A percentile compares a stretch with the other conserved stretches of the same genome.
phyloP scores from a whole-genome alignment of 768 basidiomycete genomes.

The Nidularia pulvinata region DNA sequence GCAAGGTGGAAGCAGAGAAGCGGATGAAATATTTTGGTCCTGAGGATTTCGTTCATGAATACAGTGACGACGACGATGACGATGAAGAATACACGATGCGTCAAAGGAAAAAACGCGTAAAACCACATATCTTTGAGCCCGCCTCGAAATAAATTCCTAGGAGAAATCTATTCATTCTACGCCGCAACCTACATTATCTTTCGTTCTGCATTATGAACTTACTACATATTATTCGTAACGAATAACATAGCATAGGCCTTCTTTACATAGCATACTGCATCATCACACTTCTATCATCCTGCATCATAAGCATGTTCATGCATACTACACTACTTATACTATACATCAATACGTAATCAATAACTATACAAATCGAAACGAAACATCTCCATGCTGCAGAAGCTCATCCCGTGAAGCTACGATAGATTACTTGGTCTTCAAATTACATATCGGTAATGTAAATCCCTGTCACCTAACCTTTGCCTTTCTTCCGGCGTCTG shows the following conservation, averaged over 20 bases:
- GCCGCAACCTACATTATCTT: too few species aligned
- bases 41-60: constrained; percentile 30
- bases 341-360: background rate
- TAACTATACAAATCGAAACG: too few species aligned
- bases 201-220: too few species aligned
- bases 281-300: background rate
- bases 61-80: constrained; percentile 52
- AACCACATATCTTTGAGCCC: too few species aligned
- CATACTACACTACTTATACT: background rate
- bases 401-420: background rate
- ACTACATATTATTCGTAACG: background rate
- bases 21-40: constrained; percentile 28
- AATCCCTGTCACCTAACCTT: constrained; percentile 34
- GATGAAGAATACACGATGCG: too few species aligned
- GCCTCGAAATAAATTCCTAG: background rate
- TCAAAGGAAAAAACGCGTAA: too few species aligned
- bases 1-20: constrained; percentile 56
- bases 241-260: background rate
- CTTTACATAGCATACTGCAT: background rate
- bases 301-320: background rate
- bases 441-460: constrained; percentile 37
- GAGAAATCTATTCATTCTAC: background rate
- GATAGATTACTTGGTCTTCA: constrained; percentile 9
- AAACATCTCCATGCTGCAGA: too few species aligned
- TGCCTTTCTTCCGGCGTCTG: constrained; percentile 20